Percentiles rank a stretch among this genome's conserved stretches.
phyloP scores from a whole-genome alignment of 345 rosid genomes.

The Limnanthes douglasii region DNA sequence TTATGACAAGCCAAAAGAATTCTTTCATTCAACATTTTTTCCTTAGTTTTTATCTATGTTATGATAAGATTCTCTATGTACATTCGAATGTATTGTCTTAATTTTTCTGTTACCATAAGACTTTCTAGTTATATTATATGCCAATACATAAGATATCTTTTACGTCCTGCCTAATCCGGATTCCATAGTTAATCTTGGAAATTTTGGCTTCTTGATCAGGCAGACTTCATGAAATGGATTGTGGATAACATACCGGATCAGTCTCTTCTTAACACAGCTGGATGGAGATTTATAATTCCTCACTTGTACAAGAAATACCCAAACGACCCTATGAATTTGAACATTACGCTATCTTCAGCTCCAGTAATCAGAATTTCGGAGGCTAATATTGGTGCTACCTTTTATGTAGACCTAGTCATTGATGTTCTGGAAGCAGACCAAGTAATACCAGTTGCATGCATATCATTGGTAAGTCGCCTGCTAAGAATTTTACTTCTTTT shows the following conservation, averaged over 20 bases:
- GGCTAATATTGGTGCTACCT: constrained; percentile 52
- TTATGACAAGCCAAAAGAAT: no score
- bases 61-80: no score
- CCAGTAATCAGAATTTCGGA: constrained; percentile 55
- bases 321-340: constrained; percentile 68
- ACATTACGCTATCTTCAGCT: constrained; percentile 71
- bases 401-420: constrained; percentile 52
- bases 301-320: constrained; percentile 89
- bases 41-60: no score
- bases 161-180: no score
- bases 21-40: no score
- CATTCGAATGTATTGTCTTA: no score
- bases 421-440: constrained; percentile 49
- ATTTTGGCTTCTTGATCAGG: no score
- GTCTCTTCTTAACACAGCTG: constrained; percentile 80
- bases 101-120: no score
- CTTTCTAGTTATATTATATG: no score
- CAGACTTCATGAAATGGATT: constrained; percentile 80
- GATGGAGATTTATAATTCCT: constrained; percentile 83
- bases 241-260: constrained; percentile 87
- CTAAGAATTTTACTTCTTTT: background rate
- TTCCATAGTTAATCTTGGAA: no score
- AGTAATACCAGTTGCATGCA: constrained; percentile 87
- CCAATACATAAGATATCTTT: no score
- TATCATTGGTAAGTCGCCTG: constrained; percentile 53